Evolutionary conservation across 2,329 filamentous ascomycete genomes (phyloP).

Genomic region (Ceratocystis colombiana): DNA sequence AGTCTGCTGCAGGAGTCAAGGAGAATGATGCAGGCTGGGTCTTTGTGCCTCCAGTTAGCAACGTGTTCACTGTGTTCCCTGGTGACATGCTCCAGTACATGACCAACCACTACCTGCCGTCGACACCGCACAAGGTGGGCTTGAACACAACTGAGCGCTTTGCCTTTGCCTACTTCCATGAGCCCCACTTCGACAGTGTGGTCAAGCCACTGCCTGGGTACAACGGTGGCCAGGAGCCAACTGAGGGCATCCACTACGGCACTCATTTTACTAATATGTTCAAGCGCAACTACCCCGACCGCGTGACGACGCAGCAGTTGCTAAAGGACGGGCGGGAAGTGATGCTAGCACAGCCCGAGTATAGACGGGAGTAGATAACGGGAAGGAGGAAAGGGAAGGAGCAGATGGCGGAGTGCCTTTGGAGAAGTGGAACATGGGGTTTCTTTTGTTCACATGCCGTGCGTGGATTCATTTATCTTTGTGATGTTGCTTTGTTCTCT

Average conservation of each 20-base stretch:
- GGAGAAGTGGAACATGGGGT: not conserved
- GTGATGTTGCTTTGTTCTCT: not conserved
- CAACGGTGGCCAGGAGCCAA: conserved; percentile 30
- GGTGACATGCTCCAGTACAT: conserved; percentile 46
- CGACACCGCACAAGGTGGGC: conserved; percentile 43
- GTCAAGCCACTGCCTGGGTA: conserved; percentile 37
- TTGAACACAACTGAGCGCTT: conserved; percentile 41
- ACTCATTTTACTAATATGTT: conserved; percentile 45
- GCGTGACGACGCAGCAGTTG: conserved; percentile 37
- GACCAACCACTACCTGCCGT: conserved; percentile 38
- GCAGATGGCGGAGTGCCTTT: too few species aligned
- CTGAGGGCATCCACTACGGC: conserved; percentile 41
- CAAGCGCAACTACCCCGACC: conserved; percentile 41
- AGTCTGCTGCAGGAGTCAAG: conserved; percentile 37
- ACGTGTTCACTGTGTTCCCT: conserved; percentile 42
- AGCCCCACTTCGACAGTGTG: conserved; percentile 41
- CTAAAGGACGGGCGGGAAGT: conserved; percentile 31
- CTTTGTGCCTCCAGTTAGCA: conserved; percentile 38
- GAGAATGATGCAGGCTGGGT: conserved; percentile 41
- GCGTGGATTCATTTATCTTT: not conserved
- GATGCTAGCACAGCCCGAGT: conserved; percentile 28
- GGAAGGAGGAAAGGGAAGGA: not conserved
- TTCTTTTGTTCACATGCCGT: not conserved
- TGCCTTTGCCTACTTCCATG: conserved; percentile 44
- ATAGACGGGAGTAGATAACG: conserved; percentile 27